Conservation (phyloP, 73 alveolate species). For the Effrenium voratum region DNA sequence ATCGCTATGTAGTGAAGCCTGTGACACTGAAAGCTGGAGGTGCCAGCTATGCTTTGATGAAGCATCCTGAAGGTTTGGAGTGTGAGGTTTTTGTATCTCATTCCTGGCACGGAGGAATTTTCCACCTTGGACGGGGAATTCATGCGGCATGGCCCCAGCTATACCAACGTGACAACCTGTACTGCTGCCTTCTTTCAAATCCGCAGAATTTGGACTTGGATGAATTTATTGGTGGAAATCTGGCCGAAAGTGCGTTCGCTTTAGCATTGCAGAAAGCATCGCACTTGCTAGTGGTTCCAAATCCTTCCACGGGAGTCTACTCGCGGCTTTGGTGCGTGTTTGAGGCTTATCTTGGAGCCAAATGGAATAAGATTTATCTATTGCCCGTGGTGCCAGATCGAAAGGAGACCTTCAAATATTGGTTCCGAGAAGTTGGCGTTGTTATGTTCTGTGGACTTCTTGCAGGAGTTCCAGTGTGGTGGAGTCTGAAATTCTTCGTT, state of each 20-base stretch:
- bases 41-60: constrained; percentile 34
- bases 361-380: constrained; percentile 43
- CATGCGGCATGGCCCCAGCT: constrained; percentile 58
- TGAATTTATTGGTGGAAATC: constrained; percentile 53
- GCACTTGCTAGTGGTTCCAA: constrained; percentile 44
- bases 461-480: constrained; percentile 1
- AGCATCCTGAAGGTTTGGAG: constrained; percentile 45
- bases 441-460: background rate
- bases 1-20: constrained; percentile 31
- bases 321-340: constrained; percentile 55
- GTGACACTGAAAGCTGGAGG: constrained; percentile 27
- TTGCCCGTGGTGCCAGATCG: constrained; percentile 37
- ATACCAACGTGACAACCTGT: background rate
- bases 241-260: constrained; percentile 63
- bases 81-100: constrained; percentile 44
- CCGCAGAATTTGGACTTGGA: constrained; percentile 45
- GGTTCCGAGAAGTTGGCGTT: constrained; percentile 33
- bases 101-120: constrained; percentile 45
- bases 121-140: background rate
- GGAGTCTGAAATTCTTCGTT: background rate
- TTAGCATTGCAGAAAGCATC: constrained; percentile 7
- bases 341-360: constrained; percentile 53
- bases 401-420: constrained; percentile 9
- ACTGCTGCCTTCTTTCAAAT: constrained; percentile 25
- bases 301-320: constrained; percentile 22